Conservation (phyloP, 345 rosid genomes). For the Lagerstroemia speciosa region DNA sequence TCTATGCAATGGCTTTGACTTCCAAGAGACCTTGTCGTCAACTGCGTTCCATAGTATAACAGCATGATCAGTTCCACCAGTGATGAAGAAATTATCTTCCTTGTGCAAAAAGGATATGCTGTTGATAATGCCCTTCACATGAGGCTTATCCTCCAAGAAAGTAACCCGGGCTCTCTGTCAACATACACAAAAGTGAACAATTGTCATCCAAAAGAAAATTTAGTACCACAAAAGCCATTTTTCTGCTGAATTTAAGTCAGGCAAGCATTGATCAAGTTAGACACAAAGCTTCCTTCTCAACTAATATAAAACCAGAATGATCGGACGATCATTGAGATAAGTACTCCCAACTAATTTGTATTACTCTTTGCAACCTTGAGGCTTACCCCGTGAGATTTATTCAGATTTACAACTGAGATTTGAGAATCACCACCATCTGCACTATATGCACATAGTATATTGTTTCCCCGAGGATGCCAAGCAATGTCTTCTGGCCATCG, state of each 20-base stretch:
- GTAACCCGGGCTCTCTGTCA: conserved; percentile 48
- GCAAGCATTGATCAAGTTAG: no score
- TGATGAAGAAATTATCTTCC: conserved; percentile 61
- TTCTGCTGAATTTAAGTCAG: not conserved
- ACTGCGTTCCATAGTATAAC: conserved; percentile 71
- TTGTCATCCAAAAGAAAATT: not conserved
- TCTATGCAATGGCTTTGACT: conserved; percentile 62
- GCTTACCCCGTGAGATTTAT: conserved; percentile 62
- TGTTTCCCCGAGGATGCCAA: conserved; percentile 84
- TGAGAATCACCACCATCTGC: conserved; percentile 85
- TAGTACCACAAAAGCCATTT: not conserved
- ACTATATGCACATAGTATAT: conserved; percentile 51
- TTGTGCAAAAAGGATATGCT: conserved; percentile 75
- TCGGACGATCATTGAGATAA: not conserved
- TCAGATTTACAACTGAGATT: conserved; percentile 64
- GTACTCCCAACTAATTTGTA: not conserved
- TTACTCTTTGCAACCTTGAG: not conserved
- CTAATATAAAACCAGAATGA: not conserved
- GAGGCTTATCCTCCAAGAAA: conserved; percentile 71
- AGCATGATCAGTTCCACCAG: conserved; percentile 90
- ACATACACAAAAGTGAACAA: not conserved
- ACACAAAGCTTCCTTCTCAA: no score
- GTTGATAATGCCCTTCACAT: conserved; percentile 76
- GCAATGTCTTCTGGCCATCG: conserved; percentile 96
- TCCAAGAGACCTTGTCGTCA: conserved; percentile 60